These are phyloP conservation scores for Melastoma candidum DNA, from an alignment of 441 rosid genomes.

Conservation along the genomic window DNA sequence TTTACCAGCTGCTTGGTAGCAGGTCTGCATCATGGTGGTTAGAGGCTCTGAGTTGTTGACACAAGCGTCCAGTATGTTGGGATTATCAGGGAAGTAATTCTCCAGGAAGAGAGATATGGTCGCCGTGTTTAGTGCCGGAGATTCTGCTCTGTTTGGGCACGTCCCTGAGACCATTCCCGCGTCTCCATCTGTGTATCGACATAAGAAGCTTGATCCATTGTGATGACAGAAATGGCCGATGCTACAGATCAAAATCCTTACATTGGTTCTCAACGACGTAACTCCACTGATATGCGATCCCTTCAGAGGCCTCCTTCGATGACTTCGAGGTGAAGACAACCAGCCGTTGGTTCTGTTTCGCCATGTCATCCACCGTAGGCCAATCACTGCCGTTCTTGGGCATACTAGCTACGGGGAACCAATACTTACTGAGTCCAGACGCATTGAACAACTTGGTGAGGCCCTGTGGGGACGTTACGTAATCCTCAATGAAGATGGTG, in stretches of 20 bases:
- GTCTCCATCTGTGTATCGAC: constrained; percentile 59
- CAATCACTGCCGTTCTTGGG: constrained; percentile 77
- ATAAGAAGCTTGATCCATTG: neutral
- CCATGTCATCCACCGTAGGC: constrained; percentile 92
- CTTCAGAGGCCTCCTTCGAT: constrained; percentile 73
- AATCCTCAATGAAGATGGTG: constrained; percentile 89
- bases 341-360: constrained; percentile 59
- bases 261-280: constrained; percentile 85
- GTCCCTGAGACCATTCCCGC: constrained; percentile 61
- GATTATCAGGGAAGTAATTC: constrained; percentile 60
- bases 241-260: constrained; percentile 19
- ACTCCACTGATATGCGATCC: constrained; percentile 82
- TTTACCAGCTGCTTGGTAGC: constrained; percentile 60
- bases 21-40: constrained; percentile 51
- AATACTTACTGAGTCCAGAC: constrained; percentile 51
- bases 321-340: constrained; percentile 78
- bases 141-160: constrained; percentile 62
- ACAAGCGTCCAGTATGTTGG: constrained; percentile 49
- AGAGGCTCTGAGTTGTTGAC: constrained; percentile 70
- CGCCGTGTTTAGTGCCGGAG: constrained; percentile 49
- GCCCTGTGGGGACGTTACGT: constrained; percentile 63
- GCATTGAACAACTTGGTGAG: constrained; percentile 74
- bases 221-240: no score
- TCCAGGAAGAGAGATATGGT: constrained; percentile 51
- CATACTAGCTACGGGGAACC: constrained; percentile 69